Evolutionary conservation across 495 filamentous ascomycete species (phyloP), one percentile per base, ranked within the genome.

Genomic region (Hamigera avellanea): DNA sequence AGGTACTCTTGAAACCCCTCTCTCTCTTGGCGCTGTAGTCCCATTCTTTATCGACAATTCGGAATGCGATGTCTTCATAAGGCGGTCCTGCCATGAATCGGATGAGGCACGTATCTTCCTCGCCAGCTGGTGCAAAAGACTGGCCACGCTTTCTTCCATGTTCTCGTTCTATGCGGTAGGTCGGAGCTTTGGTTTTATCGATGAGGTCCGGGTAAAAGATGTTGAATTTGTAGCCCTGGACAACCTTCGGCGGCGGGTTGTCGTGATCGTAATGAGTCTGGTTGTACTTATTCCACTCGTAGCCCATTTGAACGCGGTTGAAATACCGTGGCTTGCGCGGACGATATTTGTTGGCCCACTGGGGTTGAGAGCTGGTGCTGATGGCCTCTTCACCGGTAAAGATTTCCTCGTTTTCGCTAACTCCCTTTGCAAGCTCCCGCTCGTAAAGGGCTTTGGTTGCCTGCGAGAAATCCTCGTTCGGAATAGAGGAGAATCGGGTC

Each of bases 261-360:
- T 96, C 93, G 56, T 95, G 89, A 52, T 96, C 93, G 62, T 99
- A 99, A 64, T 99, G 91, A 1, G 91, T 99, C 59, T 99, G 91
- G 49, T 99, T 99, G 68, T 99, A 99, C 54, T 99, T 99, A 56
- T 99, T 99, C 91, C 91, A 99, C 54, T 99, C 91, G 59, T 95
- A 99, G 27, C 91, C 91, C 85, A 95, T 96, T 59, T 95, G 87
- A 27, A 95, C 88, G 14, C 91, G 79, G 53, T 96, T 96, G 71
- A 99, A 96, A 62, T 96, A 96, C 19, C 84, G 74, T 8, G 91
- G 93, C 62, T 96, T 95, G 35, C 91, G 73, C 15, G 93, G 89
- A 12, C 87, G 76, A 51, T 95, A 82, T 57, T 93, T 93, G 53
- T 75, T 72, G 12, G 86, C 83, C 91, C 91, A 99, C 44, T 78